Conservation (phyloP, 2,329 filamentous ascomycete species). For the Cercospora beticola region DNA sequence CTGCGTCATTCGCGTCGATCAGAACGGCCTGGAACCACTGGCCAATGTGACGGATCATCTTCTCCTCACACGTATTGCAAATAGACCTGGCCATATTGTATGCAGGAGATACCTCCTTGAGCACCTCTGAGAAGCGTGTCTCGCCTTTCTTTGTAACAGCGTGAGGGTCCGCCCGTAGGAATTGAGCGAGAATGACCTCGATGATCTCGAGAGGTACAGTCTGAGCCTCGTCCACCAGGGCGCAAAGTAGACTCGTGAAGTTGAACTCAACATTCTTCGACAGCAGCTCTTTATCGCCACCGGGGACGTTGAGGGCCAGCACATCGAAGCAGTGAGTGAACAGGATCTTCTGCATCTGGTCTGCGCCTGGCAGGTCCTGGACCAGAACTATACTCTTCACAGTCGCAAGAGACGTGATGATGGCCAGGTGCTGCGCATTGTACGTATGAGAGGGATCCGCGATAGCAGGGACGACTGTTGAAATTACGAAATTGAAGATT, state of each 20-base stretch:
- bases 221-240: slow-evolving; percentile 80
- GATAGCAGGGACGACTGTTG: slow-evolving; percentile 77
- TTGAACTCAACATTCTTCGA: slow-evolving; percentile 92
- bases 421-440: slow-evolving; percentile 88
- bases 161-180: slow-evolving; percentile 78
- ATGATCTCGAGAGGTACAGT: slow-evolving; percentile 78
- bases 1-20: slow-evolving; percentile 66
- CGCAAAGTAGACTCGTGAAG: slow-evolving; percentile 81
- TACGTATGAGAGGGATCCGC: slow-evolving; percentile 86
- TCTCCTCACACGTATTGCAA: slow-evolving; percentile 83
- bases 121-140: slow-evolving; percentile 27
- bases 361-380: slow-evolving; percentile 79
- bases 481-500: slow-evolving; percentile 87
- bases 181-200: slow-evolving; percentile 93
- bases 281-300: slow-evolving; percentile 74
- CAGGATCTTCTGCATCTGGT: slow-evolving; percentile 74
- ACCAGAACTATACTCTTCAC: slow-evolving; percentile 93
- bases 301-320: slow-evolving; percentile 73
- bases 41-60: slow-evolving; percentile 91
- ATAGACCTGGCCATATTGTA: slow-evolving; percentile 97
- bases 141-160: slow-evolving; percentile 49
- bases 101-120: slow-evolving; percentile 84
- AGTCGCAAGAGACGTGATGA: slow-evolving; percentile 82
- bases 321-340: slow-evolving; percentile 93
- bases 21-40: slow-evolving; percentile 98